Base-by-base conservation (phyloP, 2,329 filamentous ascomycete genomes). In the Seiridium unicorne region DNA sequence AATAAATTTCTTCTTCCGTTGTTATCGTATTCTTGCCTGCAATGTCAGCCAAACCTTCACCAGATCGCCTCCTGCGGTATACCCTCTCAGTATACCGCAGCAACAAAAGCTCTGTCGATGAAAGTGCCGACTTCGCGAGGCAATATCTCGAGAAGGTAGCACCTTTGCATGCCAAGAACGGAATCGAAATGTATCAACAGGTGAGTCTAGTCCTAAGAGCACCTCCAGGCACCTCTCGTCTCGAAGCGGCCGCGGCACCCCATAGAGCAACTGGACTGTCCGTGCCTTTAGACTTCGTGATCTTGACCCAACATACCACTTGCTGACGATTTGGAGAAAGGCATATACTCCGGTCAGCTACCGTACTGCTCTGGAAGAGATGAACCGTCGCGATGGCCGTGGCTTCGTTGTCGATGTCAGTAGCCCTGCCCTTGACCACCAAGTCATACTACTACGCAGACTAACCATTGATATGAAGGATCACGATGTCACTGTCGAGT, bases 81-180 rank as follows among this genome's bases (percentile, higher is more conserved):
- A 51, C 56, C 31, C 34, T 58, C 13, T 47, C 44, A 18, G 42
- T 58, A 3, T 58, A 58, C 38, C 56, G 56, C 35, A 58, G 51
- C 56, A 32, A 58, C 44, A 40, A 35, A 18, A 42, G 44, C 35
- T 9, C 35, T 46, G 26, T 4, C 44, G 36, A 58, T 9, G 56
- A 44, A n/a, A 31, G 31, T 1, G 56, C 46, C 18, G 51, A 42
- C 2, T 58, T 58, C 38, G 46, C 56, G 18, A 31, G 56, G n/a
- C 44, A 58, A 5, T 58, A 58, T 42, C 31, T 58, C 18, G 46
- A 48, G 31, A 58, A 58, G 11, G 38, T 51, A 6, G 56, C 56
- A 4, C 42, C 47, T 26, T 11, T 58, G 6, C 56, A 58, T 42
- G 56, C 56, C 46, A 58, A 51, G 46, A 48, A 58, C n/a, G 56